phyloP scores from a whole-genome alignment of 2,329 filamentous ascomycete genomes.

The Colletotrichum navitas region DNA sequence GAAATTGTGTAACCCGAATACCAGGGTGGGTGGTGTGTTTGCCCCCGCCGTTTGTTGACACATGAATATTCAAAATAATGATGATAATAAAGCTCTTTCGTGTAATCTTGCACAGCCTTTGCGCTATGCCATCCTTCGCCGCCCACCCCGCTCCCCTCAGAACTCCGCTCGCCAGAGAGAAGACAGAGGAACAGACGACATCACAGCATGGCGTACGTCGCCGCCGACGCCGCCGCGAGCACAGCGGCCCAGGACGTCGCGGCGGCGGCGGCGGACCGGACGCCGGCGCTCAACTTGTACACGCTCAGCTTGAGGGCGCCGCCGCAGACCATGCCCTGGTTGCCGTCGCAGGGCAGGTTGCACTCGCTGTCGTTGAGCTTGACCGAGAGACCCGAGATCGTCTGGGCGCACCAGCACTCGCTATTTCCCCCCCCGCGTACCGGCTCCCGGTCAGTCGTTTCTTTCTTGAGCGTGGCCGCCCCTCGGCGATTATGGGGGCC shows the following conservation, averaged over 20 bases:
- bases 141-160: not conserved
- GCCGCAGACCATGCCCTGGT: constrained; percentile 65
- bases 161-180: not conserved
- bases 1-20: not conserved
- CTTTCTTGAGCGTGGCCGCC: constrained; percentile 1
- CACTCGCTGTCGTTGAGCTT: constrained; percentile 63
- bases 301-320: constrained; percentile 64
- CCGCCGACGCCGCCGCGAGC: constrained; percentile 5
- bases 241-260: constrained; percentile 16
- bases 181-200: not conserved
- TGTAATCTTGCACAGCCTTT: not conserved
- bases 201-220: constrained; percentile 9
- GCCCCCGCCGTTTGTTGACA: not conserved
- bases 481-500: not conserved
- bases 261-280: not conserved
- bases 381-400: constrained; percentile 60
- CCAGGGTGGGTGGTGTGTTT: constrained; percentile 14
- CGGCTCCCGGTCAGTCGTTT: constrained; percentile 3
- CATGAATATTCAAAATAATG: not conserved
- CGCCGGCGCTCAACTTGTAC: constrained; percentile 49
- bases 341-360: constrained; percentile 66
- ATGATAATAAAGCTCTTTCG: not conserved
- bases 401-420: constrained; percentile 71
- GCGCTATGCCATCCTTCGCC: not conserved
- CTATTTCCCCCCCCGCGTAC: constrained; percentile 47